Conservation (phyloP, 2,329 filamentous ascomycete genomes). For the Alternaria gansuensis region DNA sequence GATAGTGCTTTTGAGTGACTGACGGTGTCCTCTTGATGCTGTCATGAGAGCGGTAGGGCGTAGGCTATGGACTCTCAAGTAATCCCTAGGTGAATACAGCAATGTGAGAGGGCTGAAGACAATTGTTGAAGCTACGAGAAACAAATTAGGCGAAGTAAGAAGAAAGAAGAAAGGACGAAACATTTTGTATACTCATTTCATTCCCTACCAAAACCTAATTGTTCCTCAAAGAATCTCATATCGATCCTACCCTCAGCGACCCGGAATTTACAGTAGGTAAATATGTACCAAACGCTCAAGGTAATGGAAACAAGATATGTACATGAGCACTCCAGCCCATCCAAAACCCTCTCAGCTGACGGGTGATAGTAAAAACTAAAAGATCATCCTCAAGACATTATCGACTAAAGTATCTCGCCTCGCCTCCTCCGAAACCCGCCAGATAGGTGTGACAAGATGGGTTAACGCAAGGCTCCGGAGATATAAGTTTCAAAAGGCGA, state of each 20-base stretch:
- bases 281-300: constrained; percentile 7
- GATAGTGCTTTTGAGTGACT: too few species aligned
- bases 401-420: constrained; percentile 24
- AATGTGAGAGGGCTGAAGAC: too few species aligned
- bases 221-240: constrained; percentile 2
- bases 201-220: not conserved
- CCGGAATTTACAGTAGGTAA: not conserved
- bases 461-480: constrained; percentile 19
- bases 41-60: too few species aligned
- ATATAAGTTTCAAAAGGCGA: constrained; percentile 33
- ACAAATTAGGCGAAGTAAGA: not conserved
- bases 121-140: too few species aligned
- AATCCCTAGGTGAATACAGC: too few species aligned
- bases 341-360: constrained; percentile 32
- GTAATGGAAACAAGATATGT: constrained; percentile 7
- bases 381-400: constrained; percentile 44
- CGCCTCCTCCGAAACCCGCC: constrained; percentile 1
- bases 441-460: not conserved
- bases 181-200: constrained; percentile 8
- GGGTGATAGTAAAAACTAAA: constrained; percentile 19
- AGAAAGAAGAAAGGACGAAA: not conserved
- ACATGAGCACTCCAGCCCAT: constrained; percentile 19
- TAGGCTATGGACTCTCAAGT: too few species aligned
- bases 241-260: constrained; percentile 6
- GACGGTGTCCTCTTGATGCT: too few species aligned